Evolutionary conservation across 2,329 filamentous ascomycete species (phyloP), one percentile per base, ranked within the genome.

Genomic region (Diaporthe citriasiana): DNA sequence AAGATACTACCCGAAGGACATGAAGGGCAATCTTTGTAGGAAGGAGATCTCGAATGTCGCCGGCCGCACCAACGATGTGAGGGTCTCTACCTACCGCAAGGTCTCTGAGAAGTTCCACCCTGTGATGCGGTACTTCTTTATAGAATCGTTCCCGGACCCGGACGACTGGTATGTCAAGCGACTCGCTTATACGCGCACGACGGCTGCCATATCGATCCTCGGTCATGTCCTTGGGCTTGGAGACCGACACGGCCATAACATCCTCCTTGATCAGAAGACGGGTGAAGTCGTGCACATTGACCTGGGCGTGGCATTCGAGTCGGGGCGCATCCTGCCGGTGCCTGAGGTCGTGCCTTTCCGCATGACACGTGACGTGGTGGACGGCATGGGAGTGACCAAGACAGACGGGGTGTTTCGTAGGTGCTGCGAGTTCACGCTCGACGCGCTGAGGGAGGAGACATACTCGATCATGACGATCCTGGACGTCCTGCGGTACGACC

Each of bases 401-500:
- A 97, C 95, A 0, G 97, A 99, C 82, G 97, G 97, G 4, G 95
- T 98, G 0, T 99, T 98, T 85, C 91, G 97, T 10, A 91, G 97
- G n/a, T 98, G 96, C 84, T 99, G 97, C 82, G 97, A 99, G 82
- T 98, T 98, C 82, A 98, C 95, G 0, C 90, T 99, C 42, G 95
- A 98, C 76, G 95, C 97, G 1, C 87, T 99, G 47, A 92, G 97
- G n/a, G 94, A 97, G 79, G 97, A 99, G 82, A 94, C 94, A 17
- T 97, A 98, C 81, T 95, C 93, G 57, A 99, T 99, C 85, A 98
- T 98, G 95, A 98, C 97, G 0, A 95, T 99, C 70, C 90, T 99
- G 27, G 97, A 99, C 80, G 97, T 99, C 30, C 86, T 99, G 74
- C 93, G 97, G n/a, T 98, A 98, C 83, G 97, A 99, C 87, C 97